Percentiles rank a stretch among this genome's conserved stretches.
Evolutionary conservation across 306 rosid genomes (phyloP).

Genomic region (Sicyos edulis): DNA sequence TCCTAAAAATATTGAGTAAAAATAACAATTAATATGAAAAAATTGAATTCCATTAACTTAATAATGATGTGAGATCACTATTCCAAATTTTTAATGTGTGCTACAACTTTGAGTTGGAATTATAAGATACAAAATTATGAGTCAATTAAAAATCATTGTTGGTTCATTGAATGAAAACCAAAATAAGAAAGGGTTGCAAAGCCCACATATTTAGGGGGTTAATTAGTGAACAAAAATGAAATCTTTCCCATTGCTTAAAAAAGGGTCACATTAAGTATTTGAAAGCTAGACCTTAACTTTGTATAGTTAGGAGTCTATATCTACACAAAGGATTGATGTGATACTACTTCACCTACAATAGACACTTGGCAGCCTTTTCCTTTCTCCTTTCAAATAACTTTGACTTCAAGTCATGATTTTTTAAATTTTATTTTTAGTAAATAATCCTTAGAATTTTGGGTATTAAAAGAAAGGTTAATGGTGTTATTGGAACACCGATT

Average conservation of each 20-base stretch:
- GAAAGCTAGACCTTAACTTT: constrained; percentile 10
- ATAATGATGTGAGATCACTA: background rate
- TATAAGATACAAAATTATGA: background rate
- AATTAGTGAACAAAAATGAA: background rate
- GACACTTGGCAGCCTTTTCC: background rate
- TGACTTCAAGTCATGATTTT: background rate
- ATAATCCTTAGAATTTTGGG: no score
- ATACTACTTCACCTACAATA: background rate
- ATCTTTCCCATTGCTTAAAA: background rate
- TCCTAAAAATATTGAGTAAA: background rate
- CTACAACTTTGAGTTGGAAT: background rate
- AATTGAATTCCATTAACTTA: background rate
- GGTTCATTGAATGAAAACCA: constrained; percentile 9
- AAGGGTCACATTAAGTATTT: constrained; percentile 17
- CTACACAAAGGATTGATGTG: constrained; percentile 15
- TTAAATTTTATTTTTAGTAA: no score
- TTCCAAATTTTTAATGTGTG: background rate
- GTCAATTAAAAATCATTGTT: background rate
- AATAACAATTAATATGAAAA: background rate
- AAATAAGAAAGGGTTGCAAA: background rate
- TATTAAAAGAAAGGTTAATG: no score
- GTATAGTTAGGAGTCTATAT: constrained; percentile 16
- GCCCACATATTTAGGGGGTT: background rate
- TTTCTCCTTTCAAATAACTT: background rate
- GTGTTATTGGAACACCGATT: no score